Evolutionary conservation across 2,329 filamentous ascomycete species (phyloP), one percentile per base, ranked within the genome.

Genomic region (Cladosporium sp.): DNA sequence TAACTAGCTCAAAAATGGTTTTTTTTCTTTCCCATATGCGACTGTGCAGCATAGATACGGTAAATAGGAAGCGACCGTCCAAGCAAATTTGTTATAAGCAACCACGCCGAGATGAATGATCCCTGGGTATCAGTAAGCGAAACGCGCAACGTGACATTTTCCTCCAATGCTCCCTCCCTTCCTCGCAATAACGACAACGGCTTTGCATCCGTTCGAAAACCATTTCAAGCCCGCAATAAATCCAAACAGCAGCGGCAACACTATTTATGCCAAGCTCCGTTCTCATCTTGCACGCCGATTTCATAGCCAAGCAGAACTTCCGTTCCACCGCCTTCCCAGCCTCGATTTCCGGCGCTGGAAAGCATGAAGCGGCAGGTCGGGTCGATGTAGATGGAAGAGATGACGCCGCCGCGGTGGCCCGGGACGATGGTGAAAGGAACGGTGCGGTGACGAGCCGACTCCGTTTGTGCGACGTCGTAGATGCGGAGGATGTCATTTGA

Each of bases 351-450:
- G 4, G 90, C 92, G 0, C 91, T 90, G 1, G 90, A 93, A 34
- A 99, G 83, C 88, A 99, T 93, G 70, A 92, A 97, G 17, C 86
- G 82, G 70, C 90, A 93, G 0, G 90, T 89, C 4, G 89, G 89
- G 71, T 99, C 94, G 47, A 97, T 80, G 68, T 93, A 94, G 9
- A 97, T 76, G 60, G 88, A 86, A 0, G 88, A 90, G 40, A 97
- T 93, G 40, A 96, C 90, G 44, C 93, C 93, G 0, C 92, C 92
- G 15, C 91, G 79, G 68, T 88, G 94, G 0, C 94, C 94, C 0
- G 94, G 94, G 22, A 99, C 87, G 64, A 99, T 97, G n/a, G 96
- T 81, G 73, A 97, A 99, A 0, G 94, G 94, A 0, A 96, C 91
- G 0, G 88, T 86, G 0, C 90, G 89, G 69, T 91, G 88, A 34